phyloP scores from a whole-genome alignment of 164 flowering plant genomes.

The Saururus chinensis region DNA sequence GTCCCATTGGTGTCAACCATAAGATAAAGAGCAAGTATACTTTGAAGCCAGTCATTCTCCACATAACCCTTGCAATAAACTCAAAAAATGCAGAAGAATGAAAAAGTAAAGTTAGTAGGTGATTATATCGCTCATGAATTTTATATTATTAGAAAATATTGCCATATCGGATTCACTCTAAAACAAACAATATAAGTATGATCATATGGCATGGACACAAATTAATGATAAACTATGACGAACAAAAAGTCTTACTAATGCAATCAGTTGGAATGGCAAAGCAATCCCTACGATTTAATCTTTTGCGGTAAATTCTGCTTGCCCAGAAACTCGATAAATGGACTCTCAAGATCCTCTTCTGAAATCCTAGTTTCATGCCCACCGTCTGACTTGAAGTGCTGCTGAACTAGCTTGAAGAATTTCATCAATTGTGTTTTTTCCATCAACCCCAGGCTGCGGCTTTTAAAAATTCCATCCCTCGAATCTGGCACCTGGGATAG shows the following conservation, averaged over 20 bases:
- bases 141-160: not conserved
- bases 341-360: slow-evolving; percentile 71
- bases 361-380: slow-evolving; percentile 27
- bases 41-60: no score
- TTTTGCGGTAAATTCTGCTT: slow-evolving; percentile 63
- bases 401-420: slow-evolving; percentile 76
- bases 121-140: not conserved
- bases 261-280: slow-evolving; percentile 24
- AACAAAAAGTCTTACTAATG: slow-evolving; percentile 36
- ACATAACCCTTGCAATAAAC: no score
- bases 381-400: slow-evolving; percentile 26
- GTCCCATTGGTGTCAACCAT: no score
- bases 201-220: not conserved
- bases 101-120: not conserved
- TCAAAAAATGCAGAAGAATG: not conserved
- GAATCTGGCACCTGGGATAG: slow-evolving; percentile 65
- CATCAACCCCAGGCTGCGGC: slow-evolving; percentile 32
- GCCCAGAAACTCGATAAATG: slow-evolving; percentile 57
- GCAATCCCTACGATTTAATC: slow-evolving; percentile 71
- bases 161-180: not conserved
- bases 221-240: not conserved
- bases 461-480: slow-evolving; percentile 65
- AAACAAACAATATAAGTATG: not conserved
- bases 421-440: slow-evolving; percentile 78
- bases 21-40: no score